These are phyloP conservation scores for Gentiana dahurica DNA, from an alignment of 257 asterid genomes.

Conservation along the genomic window DNA sequence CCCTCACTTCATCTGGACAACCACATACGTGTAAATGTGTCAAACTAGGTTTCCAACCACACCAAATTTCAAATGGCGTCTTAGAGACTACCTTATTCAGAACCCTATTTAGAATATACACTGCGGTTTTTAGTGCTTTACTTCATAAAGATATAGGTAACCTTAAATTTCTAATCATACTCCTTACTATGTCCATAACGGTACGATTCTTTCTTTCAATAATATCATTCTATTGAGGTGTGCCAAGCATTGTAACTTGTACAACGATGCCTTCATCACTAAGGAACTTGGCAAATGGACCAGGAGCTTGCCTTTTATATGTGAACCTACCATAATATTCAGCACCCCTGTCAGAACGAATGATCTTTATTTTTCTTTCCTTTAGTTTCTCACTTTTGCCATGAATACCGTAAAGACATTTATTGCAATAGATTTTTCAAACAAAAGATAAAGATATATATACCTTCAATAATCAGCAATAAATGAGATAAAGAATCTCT, in stretches of 20 bases:
- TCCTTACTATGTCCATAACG: too few relatives aligned
- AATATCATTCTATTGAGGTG: too few relatives aligned
- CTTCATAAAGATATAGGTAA: neutral
- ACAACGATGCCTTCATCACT: too few relatives aligned
- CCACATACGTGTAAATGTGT: slow-evolving; percentile 3
- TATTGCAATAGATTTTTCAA: too few relatives aligned
- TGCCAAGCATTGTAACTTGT: too few relatives aligned
- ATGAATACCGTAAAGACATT: too few relatives aligned
- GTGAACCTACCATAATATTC: neutral
- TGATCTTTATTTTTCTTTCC: neutral
- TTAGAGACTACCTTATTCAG: slow-evolving; percentile 3
- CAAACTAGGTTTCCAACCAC: slow-evolving; percentile 8
- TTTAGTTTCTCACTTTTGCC: neutral
- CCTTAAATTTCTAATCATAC: neutral
- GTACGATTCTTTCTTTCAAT: too few relatives aligned
- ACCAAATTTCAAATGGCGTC: slow-evolving; percentile 6
- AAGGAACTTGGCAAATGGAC: too few relatives aligned
- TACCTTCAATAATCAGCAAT: neutral
- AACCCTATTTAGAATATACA: neutral
- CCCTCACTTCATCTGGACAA: slow-evolving; percentile 1
- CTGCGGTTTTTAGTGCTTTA: neutral
- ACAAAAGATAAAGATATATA: neutral
- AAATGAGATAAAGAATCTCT: neutral
- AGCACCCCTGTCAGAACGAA: neutral
- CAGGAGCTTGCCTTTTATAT: neutral